These are phyloP conservation scores for Daedaleopsis sinensis DNA, from an alignment of 768 basidiomycete species.

Conservation along the genomic window DNA sequence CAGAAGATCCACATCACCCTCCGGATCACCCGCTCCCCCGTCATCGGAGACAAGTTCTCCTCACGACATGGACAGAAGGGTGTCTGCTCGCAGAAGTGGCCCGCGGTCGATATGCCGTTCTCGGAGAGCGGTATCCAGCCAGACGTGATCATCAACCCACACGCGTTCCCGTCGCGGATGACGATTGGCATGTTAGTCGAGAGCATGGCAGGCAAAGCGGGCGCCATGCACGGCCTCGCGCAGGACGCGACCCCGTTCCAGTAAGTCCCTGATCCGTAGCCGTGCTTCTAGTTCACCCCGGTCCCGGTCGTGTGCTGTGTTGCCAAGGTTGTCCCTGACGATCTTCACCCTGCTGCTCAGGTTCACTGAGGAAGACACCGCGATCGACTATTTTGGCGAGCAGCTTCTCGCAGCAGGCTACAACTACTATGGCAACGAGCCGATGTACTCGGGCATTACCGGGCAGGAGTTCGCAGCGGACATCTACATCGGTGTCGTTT, in stretches of 20 bases:
- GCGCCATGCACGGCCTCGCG: constrained; percentile 96
- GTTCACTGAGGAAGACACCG: constrained; percentile 96
- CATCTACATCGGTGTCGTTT: constrained; percentile 97
- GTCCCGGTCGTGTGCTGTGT: neutral
- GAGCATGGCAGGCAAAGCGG: constrained; percentile 99
- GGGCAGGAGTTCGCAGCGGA: constrained; percentile 98
- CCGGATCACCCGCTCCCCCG: constrained; percentile 90
- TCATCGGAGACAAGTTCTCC: constrained; percentile 99
- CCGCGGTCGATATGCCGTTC: constrained; percentile 97
- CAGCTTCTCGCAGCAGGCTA: constrained; percentile 93
- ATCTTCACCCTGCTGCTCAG: constrained; percentile 41
- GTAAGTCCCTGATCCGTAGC: constrained; percentile 46
- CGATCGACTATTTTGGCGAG: constrained; percentile 95
- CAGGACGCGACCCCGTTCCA: constrained; percentile 99
- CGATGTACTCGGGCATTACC: constrained; percentile 99
- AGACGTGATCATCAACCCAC: constrained; percentile 99
- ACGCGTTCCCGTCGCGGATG: constrained; percentile 99
- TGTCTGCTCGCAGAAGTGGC: constrained; percentile 99
- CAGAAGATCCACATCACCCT: constrained; percentile 94
- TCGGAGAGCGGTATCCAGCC: constrained; percentile 98
- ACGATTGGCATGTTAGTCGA: constrained; percentile 99
- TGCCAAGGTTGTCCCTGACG: neutral
- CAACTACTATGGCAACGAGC: constrained; percentile 99
- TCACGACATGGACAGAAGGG: constrained; percentile 99
- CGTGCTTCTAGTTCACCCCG: neutral